Evolutionary conservation across 805 yeast genomes (phyloP).

Genomic region (Candida nonsorbophila): DNA sequence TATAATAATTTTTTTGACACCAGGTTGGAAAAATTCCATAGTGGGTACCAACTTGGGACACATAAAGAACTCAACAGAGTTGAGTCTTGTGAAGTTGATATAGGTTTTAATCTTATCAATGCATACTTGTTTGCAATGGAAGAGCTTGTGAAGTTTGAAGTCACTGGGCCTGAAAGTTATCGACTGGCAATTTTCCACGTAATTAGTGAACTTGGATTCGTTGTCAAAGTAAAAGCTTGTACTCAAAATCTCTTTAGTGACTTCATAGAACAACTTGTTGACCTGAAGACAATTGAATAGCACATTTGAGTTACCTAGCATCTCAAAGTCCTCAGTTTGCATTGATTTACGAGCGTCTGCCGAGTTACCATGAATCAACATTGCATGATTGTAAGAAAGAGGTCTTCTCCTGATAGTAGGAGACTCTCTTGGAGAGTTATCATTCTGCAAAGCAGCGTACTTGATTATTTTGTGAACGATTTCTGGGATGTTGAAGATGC

Average conservation of each 20-base stretch:
- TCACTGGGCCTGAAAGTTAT: slow-evolving; percentile 31
- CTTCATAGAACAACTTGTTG: slow-evolving; percentile 57
- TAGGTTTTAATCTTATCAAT: slow-evolving; percentile 41
- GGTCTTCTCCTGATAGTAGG: slow-evolving; percentile 65
- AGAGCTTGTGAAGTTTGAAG: slow-evolving; percentile 63
- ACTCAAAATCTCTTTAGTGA: slow-evolving; percentile 51
- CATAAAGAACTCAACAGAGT: slow-evolving; percentile 76
- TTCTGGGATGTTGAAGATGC: slow-evolving; percentile 73
- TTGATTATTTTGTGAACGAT: slow-evolving; percentile 56
- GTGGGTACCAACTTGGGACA: slow-evolving; percentile 69
- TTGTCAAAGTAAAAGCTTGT: slow-evolving; percentile 51
- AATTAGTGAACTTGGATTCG: slow-evolving; percentile 41
- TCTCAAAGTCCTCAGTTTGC: slow-evolving; percentile 12
- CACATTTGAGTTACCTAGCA: slow-evolving; percentile 10
- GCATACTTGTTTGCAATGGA: slow-evolving; percentile 47
- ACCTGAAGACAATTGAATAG: slow-evolving; percentile 64
- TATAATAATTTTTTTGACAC: slow-evolving; percentile 45
- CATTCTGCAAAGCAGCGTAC: slow-evolving; percentile 51
- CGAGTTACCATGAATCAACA: slow-evolving; percentile 56
- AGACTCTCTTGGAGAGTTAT: slow-evolving; percentile 55
- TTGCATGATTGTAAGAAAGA: slow-evolving; percentile 61
- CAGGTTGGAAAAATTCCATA: slow-evolving; percentile 18
- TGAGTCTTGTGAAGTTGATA: slow-evolving; percentile 43
- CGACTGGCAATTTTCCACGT: slow-evolving; percentile 13
- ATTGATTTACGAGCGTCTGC: slow-evolving; percentile 42